A percentile compares a stretch with the other conserved stretches of the same genome.
phyloP scores from a whole-genome alignment of 2,329 filamentous ascomycete genomes.

The Xylaria sp. region DNA sequence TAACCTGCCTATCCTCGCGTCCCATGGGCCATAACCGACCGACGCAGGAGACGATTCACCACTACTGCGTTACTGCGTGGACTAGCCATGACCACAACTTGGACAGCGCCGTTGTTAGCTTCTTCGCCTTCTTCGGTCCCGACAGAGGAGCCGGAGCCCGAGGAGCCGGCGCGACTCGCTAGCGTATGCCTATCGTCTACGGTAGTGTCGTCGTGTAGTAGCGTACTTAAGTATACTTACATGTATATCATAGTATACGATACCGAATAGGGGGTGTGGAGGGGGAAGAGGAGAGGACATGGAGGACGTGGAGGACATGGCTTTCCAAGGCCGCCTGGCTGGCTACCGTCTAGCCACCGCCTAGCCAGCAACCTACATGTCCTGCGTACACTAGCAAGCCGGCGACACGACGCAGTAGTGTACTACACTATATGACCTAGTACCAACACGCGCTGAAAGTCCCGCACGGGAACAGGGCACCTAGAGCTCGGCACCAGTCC shows the following conservation, averaged over 20 bases:
- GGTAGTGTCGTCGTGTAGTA: too few relatives aligned
- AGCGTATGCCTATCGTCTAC: too few relatives aligned
- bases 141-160: constrained; percentile 8
- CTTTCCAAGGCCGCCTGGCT: neutral
- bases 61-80: too few relatives aligned
- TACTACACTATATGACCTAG: neutral
- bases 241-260: too few relatives aligned
- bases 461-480: constrained; percentile 27
- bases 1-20: too few relatives aligned
- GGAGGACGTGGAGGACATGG: neutral
- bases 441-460: constrained; percentile 9
- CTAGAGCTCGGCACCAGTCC: constrained; percentile 27
- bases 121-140: constrained; percentile 13
- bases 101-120: neutral
- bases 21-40: too few relatives aligned
- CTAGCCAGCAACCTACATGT: too few relatives aligned
- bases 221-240: too few relatives aligned
- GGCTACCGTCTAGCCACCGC: neutral
- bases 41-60: constrained; percentile 17
- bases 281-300: neutral
- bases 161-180: constrained; percentile 19
- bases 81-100: neutral
- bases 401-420: neutral
- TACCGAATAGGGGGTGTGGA: too few relatives aligned
- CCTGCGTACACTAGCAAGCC: too few relatives aligned